Conservation (phyloP, 805 yeast genomes). For the Nakazawaea ishiwadae region DNA sequence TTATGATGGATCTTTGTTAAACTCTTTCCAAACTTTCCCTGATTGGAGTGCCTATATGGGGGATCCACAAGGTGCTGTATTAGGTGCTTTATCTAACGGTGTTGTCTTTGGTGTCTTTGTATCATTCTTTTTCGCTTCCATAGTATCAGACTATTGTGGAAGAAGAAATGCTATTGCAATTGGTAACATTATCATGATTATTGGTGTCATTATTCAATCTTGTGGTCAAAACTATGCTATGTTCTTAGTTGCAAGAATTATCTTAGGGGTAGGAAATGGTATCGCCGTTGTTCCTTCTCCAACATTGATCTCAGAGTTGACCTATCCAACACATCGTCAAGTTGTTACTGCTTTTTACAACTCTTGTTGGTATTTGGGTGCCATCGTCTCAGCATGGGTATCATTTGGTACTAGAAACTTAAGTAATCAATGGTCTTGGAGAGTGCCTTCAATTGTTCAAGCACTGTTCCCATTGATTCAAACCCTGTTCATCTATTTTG, state of each 20-base stretch:
- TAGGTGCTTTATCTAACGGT: constrained; percentile 34
- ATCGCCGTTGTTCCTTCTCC: constrained; percentile 41
- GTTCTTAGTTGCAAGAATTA: constrained; percentile 40
- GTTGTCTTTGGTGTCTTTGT: constrained; percentile 32
- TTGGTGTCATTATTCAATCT: constrained; percentile 54
- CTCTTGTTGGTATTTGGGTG: constrained; percentile 35
- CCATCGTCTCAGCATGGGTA: constrained; percentile 42
- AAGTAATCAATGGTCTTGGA: constrained; percentile 39
- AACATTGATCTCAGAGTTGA: constrained; percentile 42
- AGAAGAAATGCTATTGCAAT: constrained; percentile 42
- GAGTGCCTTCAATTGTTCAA: constrained; percentile 50
- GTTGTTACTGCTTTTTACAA: constrained; percentile 41
- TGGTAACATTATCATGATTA: constrained; percentile 48
- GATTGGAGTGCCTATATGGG: constrained; percentile 32
- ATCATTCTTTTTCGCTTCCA: constrained; percentile 20
- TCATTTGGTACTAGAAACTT: constrained; percentile 35
- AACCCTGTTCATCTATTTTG: constrained; percentile 25
- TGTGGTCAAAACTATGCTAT: constrained; percentile 28
- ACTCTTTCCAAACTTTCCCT: constrained; percentile 37
- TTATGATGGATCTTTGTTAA: constrained; percentile 39
- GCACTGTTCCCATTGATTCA: constrained; percentile 42
- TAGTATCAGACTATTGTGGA: constrained; percentile 33
- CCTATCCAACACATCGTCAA: constrained; percentile 43
- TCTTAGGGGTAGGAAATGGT: constrained; percentile 44
- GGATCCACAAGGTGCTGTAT: constrained; percentile 25